These are phyloP conservation scores for Candida sphagnicola DNA, from an alignment of 805 yeast species.

Conservation along the genomic window DNA sequence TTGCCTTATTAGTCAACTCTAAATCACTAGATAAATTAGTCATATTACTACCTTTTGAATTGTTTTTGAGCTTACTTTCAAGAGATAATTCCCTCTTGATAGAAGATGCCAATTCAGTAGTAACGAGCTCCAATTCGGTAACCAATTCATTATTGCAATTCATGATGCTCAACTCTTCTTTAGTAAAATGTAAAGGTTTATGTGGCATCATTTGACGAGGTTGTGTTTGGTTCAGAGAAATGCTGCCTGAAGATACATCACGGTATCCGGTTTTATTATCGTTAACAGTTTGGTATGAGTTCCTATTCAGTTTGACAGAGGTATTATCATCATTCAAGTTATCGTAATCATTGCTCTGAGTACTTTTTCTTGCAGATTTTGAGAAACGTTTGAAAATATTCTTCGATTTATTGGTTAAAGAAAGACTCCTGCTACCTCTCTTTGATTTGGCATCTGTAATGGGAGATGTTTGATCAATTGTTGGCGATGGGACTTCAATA, in stretches of 20 bases:
- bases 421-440: conserved; percentile 20
- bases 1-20: conserved; percentile 12
- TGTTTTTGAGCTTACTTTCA: conserved; percentile 41
- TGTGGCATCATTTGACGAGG: conserved; percentile 5
- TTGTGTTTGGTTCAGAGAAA: conserved; percentile 6
- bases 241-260: conserved; percentile 7
- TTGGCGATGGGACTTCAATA: no score
- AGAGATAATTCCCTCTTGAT: conserved; percentile 64
- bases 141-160: conserved; percentile 55
- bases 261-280: background rate
- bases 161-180: conserved; percentile 61
- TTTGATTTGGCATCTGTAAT: conserved; percentile 6
- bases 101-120: conserved; percentile 69
- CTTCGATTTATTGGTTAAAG: conserved; percentile 25
- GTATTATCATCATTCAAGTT: conserved; percentile 8
- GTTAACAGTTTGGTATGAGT: conserved; percentile 6
- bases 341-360: conserved; percentile 7
- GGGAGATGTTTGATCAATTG: no score
- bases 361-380: conserved; percentile 19
- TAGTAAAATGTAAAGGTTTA: conserved; percentile 36
- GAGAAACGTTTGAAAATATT: conserved; percentile 33
- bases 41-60: conserved; percentile 2
- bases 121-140: conserved; percentile 62
- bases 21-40: conserved; percentile 7
- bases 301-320: conserved; percentile 9